These are phyloP conservation scores for Aspergillus awamori DNA, from an alignment of 2,329 filamentous ascomycete genomes.

Conservation along the genomic window DNA sequence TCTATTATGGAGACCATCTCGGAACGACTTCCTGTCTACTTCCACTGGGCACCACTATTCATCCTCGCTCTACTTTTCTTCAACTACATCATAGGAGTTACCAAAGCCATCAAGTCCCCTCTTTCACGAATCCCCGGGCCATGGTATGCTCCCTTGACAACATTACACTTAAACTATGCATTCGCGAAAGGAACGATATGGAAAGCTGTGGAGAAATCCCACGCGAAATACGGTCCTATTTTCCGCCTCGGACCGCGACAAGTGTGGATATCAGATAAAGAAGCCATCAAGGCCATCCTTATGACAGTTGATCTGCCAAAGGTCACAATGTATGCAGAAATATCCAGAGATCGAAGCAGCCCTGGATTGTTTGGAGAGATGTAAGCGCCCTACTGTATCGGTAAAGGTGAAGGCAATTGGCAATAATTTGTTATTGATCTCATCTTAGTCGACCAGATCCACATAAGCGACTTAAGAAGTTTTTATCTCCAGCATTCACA, in stretches of 20 bases:
- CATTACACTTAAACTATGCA: not conserved
- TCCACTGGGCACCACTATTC: too few species aligned
- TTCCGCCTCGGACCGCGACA: conserved; percentile 4
- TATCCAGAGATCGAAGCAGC: not conserved
- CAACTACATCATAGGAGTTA: too few species aligned
- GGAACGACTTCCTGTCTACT: too few species aligned
- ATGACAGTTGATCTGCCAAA: conserved; percentile 4
- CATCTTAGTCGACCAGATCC: conserved; percentile 1
- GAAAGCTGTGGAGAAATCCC: conserved; percentile 1
- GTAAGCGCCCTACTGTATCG: not conserved
- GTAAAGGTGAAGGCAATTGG: too few species aligned
- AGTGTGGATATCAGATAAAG: conserved; percentile 6
- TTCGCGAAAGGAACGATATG: conserved; percentile 7
- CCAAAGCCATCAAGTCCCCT: too few species aligned
- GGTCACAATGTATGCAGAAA: conserved; percentile 8
- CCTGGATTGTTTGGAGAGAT: conserved; percentile 10
- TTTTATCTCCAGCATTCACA: conserved; percentile 3
- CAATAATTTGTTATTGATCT: not conserved
- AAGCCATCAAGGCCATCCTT: not conserved
- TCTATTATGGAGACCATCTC: too few species aligned
- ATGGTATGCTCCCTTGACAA: conserved; percentile 8
- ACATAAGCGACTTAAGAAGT: not conserved
- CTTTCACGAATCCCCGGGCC: not conserved
- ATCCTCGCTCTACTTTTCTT: too few species aligned
- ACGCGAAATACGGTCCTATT: not conserved